A percentile compares a stretch with the other conserved stretches of the same genome.
Evolutionary conservation across 805 yeast species (phyloP).

Genomic region (Starmerella cellae): DNA sequence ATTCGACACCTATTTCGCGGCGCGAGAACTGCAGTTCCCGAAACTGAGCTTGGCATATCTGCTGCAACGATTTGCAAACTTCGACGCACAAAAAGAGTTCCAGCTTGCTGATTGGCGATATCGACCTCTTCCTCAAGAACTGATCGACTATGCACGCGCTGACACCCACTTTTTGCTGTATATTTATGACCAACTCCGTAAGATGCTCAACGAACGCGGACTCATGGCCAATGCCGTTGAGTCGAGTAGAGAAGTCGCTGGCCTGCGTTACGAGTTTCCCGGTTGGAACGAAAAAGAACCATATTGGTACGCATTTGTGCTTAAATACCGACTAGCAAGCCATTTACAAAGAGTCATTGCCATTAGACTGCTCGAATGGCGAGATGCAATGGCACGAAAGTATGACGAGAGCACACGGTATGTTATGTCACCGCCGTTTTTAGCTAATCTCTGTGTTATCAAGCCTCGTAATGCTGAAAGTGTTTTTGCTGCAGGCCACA

Average conservation of each 20-base stretch:
- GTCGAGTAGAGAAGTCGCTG: constrained; percentile 68
- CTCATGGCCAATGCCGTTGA: constrained; percentile 41
- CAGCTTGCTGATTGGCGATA: constrained; percentile 95
- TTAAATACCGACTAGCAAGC: constrained; percentile 44
- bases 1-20: constrained; percentile 88
- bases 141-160: constrained; percentile 79
- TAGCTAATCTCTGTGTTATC: constrained; percentile 46
- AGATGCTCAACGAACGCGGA: constrained; percentile 40
- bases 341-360: constrained; percentile 40
- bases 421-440: constrained; percentile 67
- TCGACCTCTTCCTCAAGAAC: constrained; percentile 64
- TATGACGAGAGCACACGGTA: constrained; percentile 76
- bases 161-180: constrained; percentile 85
- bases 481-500: constrained; percentile 26
- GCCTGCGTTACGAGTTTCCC: constrained; percentile 67
- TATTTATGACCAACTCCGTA: constrained; percentile 63
- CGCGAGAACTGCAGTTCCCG: constrained; percentile 64
- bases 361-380: constrained; percentile 60
- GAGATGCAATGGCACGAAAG: constrained; percentile 61
- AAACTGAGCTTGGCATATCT: constrained; percentile 74
- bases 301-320: constrained; percentile 54
- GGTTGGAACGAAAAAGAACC: constrained; percentile 41
- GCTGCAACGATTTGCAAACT: constrained; percentile 64
- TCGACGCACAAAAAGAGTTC: constrained; percentile 83
- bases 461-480: constrained; percentile 48